These are phyloP conservation scores for Ilyonectria sp. DNA, from an alignment of 2,329 filamentous ascomycete species.

Conservation along the genomic window DNA sequence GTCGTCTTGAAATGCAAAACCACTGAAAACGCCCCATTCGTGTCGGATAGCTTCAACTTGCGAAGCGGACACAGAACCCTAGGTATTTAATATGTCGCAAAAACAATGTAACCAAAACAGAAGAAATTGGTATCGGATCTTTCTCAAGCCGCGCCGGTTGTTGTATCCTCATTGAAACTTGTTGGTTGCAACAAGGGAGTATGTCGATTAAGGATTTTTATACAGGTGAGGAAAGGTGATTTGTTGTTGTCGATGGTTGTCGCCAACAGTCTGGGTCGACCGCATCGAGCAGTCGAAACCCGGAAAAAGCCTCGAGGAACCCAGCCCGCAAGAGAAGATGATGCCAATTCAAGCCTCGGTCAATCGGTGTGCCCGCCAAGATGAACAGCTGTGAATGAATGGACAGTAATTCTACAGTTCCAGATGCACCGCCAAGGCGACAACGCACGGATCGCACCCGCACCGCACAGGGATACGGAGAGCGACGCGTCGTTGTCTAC, in stretches of 20 bases:
- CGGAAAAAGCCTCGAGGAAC: constrained; percentile 53
- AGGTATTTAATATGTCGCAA: constrained; percentile 49
- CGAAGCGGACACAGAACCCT: constrained; percentile 50
- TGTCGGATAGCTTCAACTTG: constrained; percentile 58
- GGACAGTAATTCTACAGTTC: constrained; percentile 54
- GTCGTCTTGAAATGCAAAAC: constrained; percentile 61
- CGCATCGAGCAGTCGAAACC: constrained; percentile 46
- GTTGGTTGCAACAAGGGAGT: constrained; percentile 52
- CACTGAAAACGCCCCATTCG: constrained; percentile 56
- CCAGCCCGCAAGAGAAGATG: constrained; percentile 57
- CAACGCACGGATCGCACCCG: constrained; percentile 53
- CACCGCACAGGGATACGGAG: constrained; percentile 53
- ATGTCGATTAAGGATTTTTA: constrained; percentile 66
- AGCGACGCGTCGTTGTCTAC: constrained; percentile 56
- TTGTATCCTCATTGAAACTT: constrained; percentile 53
- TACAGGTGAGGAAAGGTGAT: constrained; percentile 57
- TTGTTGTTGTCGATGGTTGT: constrained; percentile 43
- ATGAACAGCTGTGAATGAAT: constrained; percentile 62
- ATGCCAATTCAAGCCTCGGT: constrained; percentile 57
- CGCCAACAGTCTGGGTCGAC: constrained; percentile 49
- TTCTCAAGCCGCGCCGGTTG: constrained; percentile 58
- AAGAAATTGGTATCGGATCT: constrained; percentile 63
- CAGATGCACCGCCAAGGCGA: constrained; percentile 55
- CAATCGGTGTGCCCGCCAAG: constrained; percentile 64
- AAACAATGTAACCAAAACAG: constrained; percentile 52